Base-by-base conservation (phyloP, 495 filamentous ascomycete species). In the Penicillium paradoxum region DNA sequence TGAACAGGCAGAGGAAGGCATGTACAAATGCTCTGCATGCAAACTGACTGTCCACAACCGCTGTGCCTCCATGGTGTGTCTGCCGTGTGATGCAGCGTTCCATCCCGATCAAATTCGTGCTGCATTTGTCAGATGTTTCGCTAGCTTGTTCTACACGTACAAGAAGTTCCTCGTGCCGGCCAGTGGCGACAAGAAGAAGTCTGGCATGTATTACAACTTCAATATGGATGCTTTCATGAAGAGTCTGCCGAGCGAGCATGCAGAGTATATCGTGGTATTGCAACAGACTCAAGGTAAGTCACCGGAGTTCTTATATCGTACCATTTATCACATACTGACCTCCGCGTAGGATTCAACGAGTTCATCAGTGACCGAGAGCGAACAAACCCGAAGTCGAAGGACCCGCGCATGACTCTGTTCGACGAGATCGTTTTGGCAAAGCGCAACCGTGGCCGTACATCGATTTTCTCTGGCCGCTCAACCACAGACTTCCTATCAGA, bases 391-490 rank as follows among this genome's bases (percentile, higher is more conserved):
- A 75, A 73, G 46, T 53, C 61, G 18, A 81, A 78, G 40, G 81
- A 85, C 52, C 86, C 90, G 3, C 58, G 78, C 8, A 88, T 97
- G 64, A 83, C 89, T 47, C 78, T 98, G 19, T 98, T 98, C 66
- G 93, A 98, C 69, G 88, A 95, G 66, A 88, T 98, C 58, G 93
- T 98, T 56, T 78, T 96, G 6, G 89, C 89, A 13, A 98, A 98
- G 71, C 89, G 86, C 56, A 95, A 95, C 55, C 85, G 93, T 36
- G 91, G 93, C 36, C 75, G 79, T 8, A 65, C 72, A 21, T 78
- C 76, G 6, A 70, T 79, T 44, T 78, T 79, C 60, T 76, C 75
- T 25, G 59, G 69, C 33, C 75, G 76, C 37, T 72, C 65, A 3
- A 74, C 65, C 33, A 83, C 87, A 11, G 79, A 82, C 54, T 97